A percentile compares a stretch with the other conserved stretches of the same genome.
These are phyloP conservation scores for Eucalyptus melliodora DNA, from an alignment of 345 rosid species.

Conservation along the genomic window DNA sequence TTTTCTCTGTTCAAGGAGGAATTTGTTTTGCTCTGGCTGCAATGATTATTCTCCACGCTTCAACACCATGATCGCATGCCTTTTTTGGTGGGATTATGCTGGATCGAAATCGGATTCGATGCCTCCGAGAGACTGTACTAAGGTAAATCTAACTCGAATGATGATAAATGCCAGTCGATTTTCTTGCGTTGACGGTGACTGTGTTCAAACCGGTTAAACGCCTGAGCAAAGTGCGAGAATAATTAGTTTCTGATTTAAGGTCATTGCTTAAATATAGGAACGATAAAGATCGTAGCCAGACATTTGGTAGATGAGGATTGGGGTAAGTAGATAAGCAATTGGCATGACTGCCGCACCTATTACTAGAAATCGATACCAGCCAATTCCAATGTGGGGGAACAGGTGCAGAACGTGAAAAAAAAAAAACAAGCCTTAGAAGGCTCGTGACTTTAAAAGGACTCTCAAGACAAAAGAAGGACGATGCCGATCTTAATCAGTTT, in stretches of 20 bases:
- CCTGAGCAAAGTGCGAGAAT: not conserved
- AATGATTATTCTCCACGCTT: not conserved
- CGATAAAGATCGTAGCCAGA: not conserved
- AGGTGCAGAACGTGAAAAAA: not conserved
- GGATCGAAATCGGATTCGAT: not conserved
- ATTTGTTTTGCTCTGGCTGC: not conserved
- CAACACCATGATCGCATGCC: not conserved
- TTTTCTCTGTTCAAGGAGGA: not conserved
- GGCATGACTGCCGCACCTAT: not conserved
- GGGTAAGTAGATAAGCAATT: not conserved
- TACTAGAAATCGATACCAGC: not conserved
- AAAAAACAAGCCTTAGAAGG: not conserved
- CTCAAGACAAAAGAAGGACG: not conserved
- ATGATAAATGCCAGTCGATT: not conserved
- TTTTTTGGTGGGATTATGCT: not conserved
- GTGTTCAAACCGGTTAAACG: fast-evolving
- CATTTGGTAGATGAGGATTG: not conserved
- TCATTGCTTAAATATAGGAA: not conserved
- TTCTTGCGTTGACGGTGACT: not conserved
- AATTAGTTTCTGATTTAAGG: not conserved
- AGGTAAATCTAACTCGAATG: not conserved
- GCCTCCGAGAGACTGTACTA: not conserved
- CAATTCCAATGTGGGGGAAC: not conserved
- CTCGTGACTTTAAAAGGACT: not conserved
- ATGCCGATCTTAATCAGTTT: not conserved